These are phyloP conservation scores for Sisymbrium altissimum DNA, from an alignment of 345 rosid species.

Conservation along the genomic window DNA sequence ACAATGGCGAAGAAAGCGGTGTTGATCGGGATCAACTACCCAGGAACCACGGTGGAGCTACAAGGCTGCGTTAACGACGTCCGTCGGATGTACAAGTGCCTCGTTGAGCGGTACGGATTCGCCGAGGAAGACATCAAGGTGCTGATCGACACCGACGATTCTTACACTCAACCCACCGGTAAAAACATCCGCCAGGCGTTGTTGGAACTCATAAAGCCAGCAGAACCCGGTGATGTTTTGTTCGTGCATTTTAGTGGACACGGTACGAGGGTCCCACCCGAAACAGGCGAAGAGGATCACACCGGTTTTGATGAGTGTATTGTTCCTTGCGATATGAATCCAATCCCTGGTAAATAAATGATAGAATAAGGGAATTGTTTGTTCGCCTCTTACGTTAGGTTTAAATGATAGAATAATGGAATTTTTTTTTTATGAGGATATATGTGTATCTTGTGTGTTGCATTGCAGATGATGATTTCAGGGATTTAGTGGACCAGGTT, in stretches of 20 bases:
- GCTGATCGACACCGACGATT: slow-evolving; percentile 67
- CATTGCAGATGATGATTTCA: slow-evolving; percentile 28
- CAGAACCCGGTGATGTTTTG: slow-evolving; percentile 55
- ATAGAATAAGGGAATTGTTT: neutral
- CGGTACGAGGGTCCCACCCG: slow-evolving; percentile 87
- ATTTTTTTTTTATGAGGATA: no score
- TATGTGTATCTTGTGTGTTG: neutral
- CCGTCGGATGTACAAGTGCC: slow-evolving; percentile 54
- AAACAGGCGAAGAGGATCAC: slow-evolving; percentile 92
- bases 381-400: no score
- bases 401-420: no score
- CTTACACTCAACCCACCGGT: slow-evolving; percentile 69
- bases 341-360: slow-evolving; percentile 20
- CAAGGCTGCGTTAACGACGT: slow-evolving; percentile 91
- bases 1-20: slow-evolving; percentile 69
- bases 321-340: slow-evolving; percentile 31
- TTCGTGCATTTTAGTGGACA: slow-evolving; percentile 93
- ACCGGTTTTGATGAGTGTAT: slow-evolving; percentile 80
- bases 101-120: slow-evolving; percentile 65
- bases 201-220: slow-evolving; percentile 47
- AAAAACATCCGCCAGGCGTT: slow-evolving; percentile 66
- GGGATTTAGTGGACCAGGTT: slow-evolving; percentile 23
- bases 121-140: slow-evolving; percentile 53
- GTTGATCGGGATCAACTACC: slow-evolving; percentile 82
- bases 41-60: slow-evolving; percentile 68